phyloP scores from a whole-genome alignment of 2,329 filamentous ascomycete species.

The Plectosphaerella sp. region DNA sequence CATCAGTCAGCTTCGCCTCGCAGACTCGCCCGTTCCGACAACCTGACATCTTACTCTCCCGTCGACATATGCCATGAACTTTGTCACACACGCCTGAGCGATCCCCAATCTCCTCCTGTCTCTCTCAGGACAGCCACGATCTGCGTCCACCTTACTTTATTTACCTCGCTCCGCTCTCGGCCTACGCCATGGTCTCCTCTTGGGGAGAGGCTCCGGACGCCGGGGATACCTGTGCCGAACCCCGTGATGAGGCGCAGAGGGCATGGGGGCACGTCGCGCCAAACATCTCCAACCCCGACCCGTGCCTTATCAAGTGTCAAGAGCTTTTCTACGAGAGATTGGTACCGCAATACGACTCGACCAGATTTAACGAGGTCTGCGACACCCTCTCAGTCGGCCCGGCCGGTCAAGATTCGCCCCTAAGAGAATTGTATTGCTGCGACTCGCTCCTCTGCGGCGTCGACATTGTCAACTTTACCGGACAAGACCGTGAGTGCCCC shows the following conservation, averaged over 20 bases:
- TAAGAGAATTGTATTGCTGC: slow-evolving; percentile 48
- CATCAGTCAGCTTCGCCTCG: no score
- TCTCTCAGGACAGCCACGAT: not conserved
- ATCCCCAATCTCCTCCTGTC: not conserved
- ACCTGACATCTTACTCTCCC: not conserved
- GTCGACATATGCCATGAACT: not conserved
- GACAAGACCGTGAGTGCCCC: slow-evolving; percentile 40
- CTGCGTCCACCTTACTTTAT: not conserved
- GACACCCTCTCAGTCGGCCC: slow-evolving; percentile 20
- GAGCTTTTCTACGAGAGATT: slow-evolving; percentile 24
- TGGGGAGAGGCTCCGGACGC: not conserved
- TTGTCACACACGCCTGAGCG: not conserved
- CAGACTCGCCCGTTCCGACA: not conserved
- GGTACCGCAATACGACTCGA: slow-evolving; percentile 19
- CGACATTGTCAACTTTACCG: slow-evolving; percentile 21
- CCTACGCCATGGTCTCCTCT: not conserved
- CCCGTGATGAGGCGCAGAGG: not conserved
- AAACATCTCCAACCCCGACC: slow-evolving; percentile 22
- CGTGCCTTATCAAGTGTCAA: slow-evolving; percentile 29
- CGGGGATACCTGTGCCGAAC: not conserved
- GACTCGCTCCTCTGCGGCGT: slow-evolving; percentile 47
- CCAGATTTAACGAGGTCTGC: slow-evolving; percentile 24
- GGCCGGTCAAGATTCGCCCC: slow-evolving; percentile 19
- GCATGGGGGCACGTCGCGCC: slow-evolving; percentile 23
- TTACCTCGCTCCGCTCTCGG: not conserved